These are phyloP conservation scores for Rhizophora apiculata DNA, from an alignment of 345 rosid genomes.

Conservation along the genomic window DNA sequence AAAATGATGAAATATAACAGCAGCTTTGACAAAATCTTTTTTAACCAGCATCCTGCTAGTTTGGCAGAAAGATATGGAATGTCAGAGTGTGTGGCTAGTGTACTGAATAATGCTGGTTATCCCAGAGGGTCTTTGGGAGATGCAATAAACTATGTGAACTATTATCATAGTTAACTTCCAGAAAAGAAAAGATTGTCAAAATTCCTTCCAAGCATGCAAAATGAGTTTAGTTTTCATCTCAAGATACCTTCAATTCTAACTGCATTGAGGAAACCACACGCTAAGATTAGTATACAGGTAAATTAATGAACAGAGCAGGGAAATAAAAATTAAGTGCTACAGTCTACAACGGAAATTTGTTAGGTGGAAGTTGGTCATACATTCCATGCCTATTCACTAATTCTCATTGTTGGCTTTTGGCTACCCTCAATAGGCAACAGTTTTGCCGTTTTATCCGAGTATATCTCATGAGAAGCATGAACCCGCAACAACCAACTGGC, in stretches of 20 bases:
- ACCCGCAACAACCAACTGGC: neutral
- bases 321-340: neutral
- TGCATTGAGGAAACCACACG: neutral
- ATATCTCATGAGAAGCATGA: neutral
- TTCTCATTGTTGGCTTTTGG: too few species aligned
- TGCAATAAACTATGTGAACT: neutral
- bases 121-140: neutral
- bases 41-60: neutral
- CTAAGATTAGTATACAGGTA: neutral
- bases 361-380: neutral
- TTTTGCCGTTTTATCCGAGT: neutral
- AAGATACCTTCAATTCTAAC: neutral
- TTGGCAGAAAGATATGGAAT: neutral
- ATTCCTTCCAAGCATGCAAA: neutral
- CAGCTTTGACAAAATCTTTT: neutral
- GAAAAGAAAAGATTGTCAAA: neutral
- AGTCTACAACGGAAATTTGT: too few species aligned
- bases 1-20: neutral
- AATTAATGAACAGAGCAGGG: neutral
- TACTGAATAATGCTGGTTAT: neutral
- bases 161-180: neutral
- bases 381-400: neutral
- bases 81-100: neutral
- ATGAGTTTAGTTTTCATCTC: neutral
- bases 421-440: neutral